Conservation (phyloP, 2,329 filamentous ascomycete genomes). For the Rhynchosporium graminicola region DNA sequence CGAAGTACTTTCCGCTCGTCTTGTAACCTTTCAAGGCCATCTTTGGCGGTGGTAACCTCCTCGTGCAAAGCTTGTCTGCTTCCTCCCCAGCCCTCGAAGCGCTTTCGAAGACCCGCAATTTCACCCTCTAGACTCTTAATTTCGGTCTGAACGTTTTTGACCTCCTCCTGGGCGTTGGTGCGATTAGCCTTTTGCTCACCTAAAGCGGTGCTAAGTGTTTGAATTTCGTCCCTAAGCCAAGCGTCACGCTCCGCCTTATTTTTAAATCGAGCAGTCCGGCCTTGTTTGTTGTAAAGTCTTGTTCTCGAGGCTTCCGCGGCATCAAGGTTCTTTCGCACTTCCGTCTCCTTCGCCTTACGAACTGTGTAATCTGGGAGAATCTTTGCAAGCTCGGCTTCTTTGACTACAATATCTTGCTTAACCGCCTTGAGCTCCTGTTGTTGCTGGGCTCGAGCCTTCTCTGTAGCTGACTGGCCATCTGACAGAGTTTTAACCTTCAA, state of each 20-base stretch:
- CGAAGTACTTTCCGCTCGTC: constrained; percentile 87
- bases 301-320: constrained; percentile 73
- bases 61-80: constrained; percentile 72
- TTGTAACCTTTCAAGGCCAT: constrained; percentile 73
- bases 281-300: constrained; percentile 89
- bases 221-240: constrained; percentile 78
- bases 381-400: constrained; percentile 73
- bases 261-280: constrained; percentile 80
- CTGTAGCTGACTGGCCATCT: constrained; percentile 78
- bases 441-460: constrained; percentile 71
- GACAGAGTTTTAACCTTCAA: constrained; percentile 78
- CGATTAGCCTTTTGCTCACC: constrained; percentile 81
- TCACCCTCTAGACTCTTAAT: constrained; percentile 74
- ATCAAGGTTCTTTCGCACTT: constrained; percentile 70
- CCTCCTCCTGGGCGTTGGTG: constrained; percentile 82
- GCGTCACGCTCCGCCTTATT: constrained; percentile 87
- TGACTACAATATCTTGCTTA: constrained; percentile 70
- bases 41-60: constrained; percentile 74
- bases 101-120: constrained; percentile 67
- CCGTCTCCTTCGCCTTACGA: constrained; percentile 71
- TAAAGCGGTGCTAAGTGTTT: constrained; percentile 74
- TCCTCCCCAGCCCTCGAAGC: constrained; percentile 77
- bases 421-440: constrained; percentile 72
- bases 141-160: constrained; percentile 67
- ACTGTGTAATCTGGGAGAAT: constrained; percentile 77